phyloP scores from a whole-genome alignment of 345 rosid genomes.

The Lenwebbia sp. region DNA sequence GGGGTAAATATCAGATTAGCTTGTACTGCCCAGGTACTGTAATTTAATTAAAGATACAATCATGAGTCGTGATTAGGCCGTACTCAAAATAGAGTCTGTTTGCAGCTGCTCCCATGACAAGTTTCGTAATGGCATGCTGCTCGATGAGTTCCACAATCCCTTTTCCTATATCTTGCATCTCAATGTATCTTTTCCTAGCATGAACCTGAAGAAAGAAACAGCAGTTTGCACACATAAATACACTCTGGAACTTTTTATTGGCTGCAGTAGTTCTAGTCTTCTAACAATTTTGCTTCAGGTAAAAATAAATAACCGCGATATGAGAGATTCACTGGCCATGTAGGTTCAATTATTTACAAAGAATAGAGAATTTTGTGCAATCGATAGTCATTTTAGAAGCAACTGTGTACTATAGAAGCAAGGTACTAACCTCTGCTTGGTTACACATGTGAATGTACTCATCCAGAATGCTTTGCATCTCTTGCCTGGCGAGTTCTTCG shows the following conservation, averaged over 20 bases:
- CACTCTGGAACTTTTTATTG: not conserved
- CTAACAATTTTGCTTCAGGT: not conserved
- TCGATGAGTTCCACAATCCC: slow-evolving; percentile 64
- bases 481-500: slow-evolving; percentile 8
- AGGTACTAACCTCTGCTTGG: slow-evolving; percentile 11
- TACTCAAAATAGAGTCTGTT: slow-evolving; percentile 41
- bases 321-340: not conserved
- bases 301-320: not conserved
- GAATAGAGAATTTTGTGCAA: not conserved
- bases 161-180: slow-evolving; percentile 38
- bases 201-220: slow-evolving; percentile 23
- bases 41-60: not conserved
- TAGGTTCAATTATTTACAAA: not conserved
- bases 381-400: not conserved
- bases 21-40: not conserved
- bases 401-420: not conserved
- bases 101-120: slow-evolving; percentile 80
- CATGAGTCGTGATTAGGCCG: not conserved
- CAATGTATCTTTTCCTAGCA: slow-evolving; percentile 25
- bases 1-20: not conserved
- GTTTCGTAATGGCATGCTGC: slow-evolving; percentile 39
- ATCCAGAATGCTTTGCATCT: slow-evolving; percentile 8
- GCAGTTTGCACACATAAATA: not conserved
- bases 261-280: not conserved
- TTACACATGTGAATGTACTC: slow-evolving; percentile 19